Percentiles rank a stretch among this genome's conserved stretches.
Conservation (phyloP, 768 basidiomycete species). For the Macrocybe gigantea region DNA sequence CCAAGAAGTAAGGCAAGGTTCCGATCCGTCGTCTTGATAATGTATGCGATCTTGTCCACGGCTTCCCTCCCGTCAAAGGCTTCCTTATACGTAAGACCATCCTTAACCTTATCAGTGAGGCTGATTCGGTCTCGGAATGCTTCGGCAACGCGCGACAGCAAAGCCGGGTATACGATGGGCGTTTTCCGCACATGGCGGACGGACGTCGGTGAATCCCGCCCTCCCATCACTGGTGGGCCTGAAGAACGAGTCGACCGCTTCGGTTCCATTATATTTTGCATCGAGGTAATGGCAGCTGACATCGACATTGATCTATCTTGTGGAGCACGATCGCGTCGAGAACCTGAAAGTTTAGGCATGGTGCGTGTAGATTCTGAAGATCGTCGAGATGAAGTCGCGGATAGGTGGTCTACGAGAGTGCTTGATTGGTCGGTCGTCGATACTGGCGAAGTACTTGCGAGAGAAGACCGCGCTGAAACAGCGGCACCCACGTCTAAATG, state of each 20-base stretch:
- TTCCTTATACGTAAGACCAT: conserved; percentile 93
- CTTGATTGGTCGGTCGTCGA: conserved; percentile 29
- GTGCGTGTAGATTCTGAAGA: conserved; percentile 70
- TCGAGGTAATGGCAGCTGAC: conserved; percentile 51
- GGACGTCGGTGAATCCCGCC: conserved; percentile 33
- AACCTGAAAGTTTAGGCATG: conserved; percentile 40
- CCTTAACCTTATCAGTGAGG: conserved; percentile 79
- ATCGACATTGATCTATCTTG: conserved; percentile 78
- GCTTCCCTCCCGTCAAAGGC: conserved; percentile 97
- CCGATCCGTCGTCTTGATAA: conserved; percentile 97
- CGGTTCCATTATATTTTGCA: conserved; percentile 41
- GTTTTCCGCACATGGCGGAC: conserved; percentile 44
- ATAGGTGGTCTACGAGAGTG: conserved; percentile 15
- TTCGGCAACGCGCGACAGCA: conserved; percentile 90
- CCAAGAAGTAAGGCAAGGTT: conserved; percentile 95
- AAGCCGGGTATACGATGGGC: conserved; percentile 90
- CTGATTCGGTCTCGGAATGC: conserved; percentile 83
- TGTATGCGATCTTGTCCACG: conserved; percentile 94
- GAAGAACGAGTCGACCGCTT: conserved; percentile 19
- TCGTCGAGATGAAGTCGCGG: conserved; percentile 35
- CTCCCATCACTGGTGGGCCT: conserved; percentile 9
- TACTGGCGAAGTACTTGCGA: conserved; percentile 36
- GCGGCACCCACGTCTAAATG: conserved; percentile 45
- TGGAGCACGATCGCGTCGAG: conserved; percentile 52
- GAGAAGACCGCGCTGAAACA: conserved; percentile 35